Percentiles rank a stretch among this genome's conserved stretches.
These are phyloP conservation scores for Kluyveromyces marxianus DNA, from an alignment of 1,139 yeast species.

Conservation along the genomic window DNA sequence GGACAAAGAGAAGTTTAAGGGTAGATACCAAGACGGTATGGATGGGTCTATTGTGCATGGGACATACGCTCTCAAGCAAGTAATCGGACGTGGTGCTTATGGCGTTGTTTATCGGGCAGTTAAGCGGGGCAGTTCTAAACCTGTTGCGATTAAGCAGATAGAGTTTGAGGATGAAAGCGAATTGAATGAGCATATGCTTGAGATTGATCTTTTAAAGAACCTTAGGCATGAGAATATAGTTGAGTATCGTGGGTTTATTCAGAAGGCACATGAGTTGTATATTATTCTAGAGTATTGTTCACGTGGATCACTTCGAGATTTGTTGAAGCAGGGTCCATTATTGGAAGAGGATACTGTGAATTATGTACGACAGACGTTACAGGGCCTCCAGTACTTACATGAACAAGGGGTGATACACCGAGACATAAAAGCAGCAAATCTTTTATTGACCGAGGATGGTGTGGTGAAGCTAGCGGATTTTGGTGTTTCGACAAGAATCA, in stretches of 20 bases:
- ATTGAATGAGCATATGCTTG: conserved; percentile 60
- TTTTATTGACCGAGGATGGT: conserved; percentile 76
- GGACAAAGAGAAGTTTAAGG: neutral
- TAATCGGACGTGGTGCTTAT: conserved; percentile 73
- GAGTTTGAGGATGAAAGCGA: conserved; percentile 50
- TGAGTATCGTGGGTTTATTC: conserved; percentile 81
- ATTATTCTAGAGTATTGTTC: conserved; percentile 78
- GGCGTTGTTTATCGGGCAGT: conserved; percentile 67
- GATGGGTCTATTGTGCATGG: conserved; percentile 1
- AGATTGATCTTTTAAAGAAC: conserved; percentile 74
- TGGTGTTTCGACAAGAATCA: conserved; percentile 91
- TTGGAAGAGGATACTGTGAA: conserved; percentile 55
- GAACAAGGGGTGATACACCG: conserved; percentile 87
- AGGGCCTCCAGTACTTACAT: conserved; percentile 76
- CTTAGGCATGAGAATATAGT: conserved; percentile 82
- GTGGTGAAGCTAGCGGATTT: conserved; percentile 86
- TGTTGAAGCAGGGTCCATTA: conserved; percentile 44
- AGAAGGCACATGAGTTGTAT: conserved; percentile 56
- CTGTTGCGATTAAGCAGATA: conserved; percentile 83
- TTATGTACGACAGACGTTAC: conserved; percentile 63
- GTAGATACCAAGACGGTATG: neutral
- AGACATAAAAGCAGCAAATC: conserved; percentile 92
- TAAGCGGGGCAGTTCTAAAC: conserved; percentile 55
- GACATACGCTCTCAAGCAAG: conserved; percentile 46
- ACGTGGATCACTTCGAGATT: conserved; percentile 73